Evolutionary conservation across 176 grass and related monocot genomes (phyloP), one percentile per base, ranked within the genome.

Genomic region (Carex littledalei): DNA sequence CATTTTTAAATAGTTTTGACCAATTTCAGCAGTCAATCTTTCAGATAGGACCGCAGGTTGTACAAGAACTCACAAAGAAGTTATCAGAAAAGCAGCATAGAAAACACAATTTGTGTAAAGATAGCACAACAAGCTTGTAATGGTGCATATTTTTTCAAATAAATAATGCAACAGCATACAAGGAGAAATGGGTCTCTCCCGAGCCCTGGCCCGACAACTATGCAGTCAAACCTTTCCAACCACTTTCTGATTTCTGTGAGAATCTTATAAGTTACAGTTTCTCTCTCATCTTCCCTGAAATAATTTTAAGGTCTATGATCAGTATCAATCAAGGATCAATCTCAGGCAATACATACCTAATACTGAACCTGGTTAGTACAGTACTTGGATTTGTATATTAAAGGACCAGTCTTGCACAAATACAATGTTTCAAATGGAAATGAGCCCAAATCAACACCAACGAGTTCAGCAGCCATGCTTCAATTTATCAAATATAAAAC

Each of bases 121-220:
- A 69, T 10, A 26, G 21, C 60, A 69, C 35, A 71, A 8, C 15
- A 70, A 41, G 35, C 16, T 34, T 34, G 12, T 32, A 39, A 41
- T 69, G 15, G 6, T 18, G 1, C 67, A 21, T 47, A 77, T 54
- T 24, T 32, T 87, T 72, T 74, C 15, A 7, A 74, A 57, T 67
- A 80, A 81, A 86, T 54, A 61, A 78, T 52, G 63, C 9, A 84
- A 49, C 76, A 74, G 16, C 81, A 76, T 80, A 98, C 95, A 92
- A 98, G 78, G 86, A 98, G 91, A 94, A 98, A 98, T 6, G 89
- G 84, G 63, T 98, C 95, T 76, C 95, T 91, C 82, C 95, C 95
- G 39, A 98, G 93, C 22, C 93, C 95, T 26, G 95, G 95, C 59
- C 95, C 95, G 83, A 98, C 88, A 83, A 98, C 91, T 69, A 98